These are phyloP conservation scores for Strobilomyces echinocephalus DNA, from an alignment of 768 basidiomycete genomes.

Conservation along the genomic window DNA sequence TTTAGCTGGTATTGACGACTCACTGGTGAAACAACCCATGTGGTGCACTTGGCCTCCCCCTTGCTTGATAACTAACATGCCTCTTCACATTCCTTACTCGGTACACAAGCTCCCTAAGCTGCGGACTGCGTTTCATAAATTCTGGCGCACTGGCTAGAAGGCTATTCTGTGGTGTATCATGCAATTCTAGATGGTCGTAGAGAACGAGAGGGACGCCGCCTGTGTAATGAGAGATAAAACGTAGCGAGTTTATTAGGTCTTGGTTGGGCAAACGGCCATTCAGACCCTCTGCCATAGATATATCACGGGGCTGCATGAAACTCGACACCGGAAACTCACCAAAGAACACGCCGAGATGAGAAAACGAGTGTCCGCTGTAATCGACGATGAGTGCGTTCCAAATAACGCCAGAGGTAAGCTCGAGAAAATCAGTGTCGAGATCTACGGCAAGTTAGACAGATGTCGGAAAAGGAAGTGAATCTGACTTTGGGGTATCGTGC, in stretches of 20 bases:
- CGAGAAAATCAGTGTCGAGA: slow-evolving; percentile 57
- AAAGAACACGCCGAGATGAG: slow-evolving; percentile 90
- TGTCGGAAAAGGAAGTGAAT: neutral
- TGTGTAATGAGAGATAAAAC: slow-evolving; percentile 64
- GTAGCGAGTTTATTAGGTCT: slow-evolving; percentile 83
- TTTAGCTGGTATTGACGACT: slow-evolving; percentile 20
- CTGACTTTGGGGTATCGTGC: slow-evolving; percentile 59
- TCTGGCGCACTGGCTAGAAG: slow-evolving; percentile 44
- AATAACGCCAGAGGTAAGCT: slow-evolving; percentile 75
- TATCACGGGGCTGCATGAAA: slow-evolving; percentile 1
- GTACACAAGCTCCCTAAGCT: slow-evolving; percentile 48
- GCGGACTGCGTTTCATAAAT: slow-evolving; percentile 36
- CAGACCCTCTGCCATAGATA: slow-evolving; percentile 65
- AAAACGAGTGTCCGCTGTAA: slow-evolving; percentile 96
- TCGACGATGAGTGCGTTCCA: slow-evolving; percentile 96
- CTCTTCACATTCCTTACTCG: slow-evolving; percentile 64
- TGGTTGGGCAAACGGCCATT: slow-evolving; percentile 96
- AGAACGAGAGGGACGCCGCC: slow-evolving; percentile 74
- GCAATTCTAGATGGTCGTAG: slow-evolving; percentile 68
- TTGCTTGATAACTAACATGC: slow-evolving; percentile 69
- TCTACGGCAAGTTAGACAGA: slow-evolving; percentile 38
- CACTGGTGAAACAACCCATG: slow-evolving; percentile 92
- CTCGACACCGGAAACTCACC: slow-evolving; percentile 45
- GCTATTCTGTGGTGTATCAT: slow-evolving; percentile 35
- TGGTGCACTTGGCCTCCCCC: slow-evolving; percentile 78